A percentile compares a stretch with the other conserved stretches of the same genome.
Evolutionary conservation across 257 asterid genomes (phyloP).

Genomic region (Solanum sitiens): DNA sequence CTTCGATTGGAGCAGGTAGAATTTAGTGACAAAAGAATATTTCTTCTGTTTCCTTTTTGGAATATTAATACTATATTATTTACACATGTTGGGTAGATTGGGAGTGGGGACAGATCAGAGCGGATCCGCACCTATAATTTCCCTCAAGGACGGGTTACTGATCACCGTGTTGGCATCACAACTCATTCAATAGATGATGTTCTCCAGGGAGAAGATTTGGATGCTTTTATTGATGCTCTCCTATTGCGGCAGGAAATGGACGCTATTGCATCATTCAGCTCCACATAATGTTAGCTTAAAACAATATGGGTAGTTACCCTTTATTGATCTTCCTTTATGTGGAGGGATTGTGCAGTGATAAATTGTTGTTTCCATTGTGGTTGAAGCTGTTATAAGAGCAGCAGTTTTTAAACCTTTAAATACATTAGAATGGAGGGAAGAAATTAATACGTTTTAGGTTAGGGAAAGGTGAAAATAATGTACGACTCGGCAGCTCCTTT

Average conservation of each 20-base stretch:
- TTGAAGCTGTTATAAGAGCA: neutral
- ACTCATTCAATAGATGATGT: conserved; percentile 66
- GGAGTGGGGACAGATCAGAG: conserved; percentile 97
- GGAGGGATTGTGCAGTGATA: neutral
- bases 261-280: conserved; percentile 66
- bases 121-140: conserved; percentile 95
- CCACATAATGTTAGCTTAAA: conserved; percentile 4
- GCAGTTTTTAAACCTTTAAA: neutral
- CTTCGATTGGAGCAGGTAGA: conserved; percentile 79
- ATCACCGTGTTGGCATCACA: conserved; percentile 92
- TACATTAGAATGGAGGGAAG: neutral
- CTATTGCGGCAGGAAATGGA: conserved; percentile 86
- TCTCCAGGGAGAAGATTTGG: conserved; percentile 79
- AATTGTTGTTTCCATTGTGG: neutral
- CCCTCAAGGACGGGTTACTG: conserved; percentile 96
- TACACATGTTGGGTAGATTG: conserved; percentile 48
- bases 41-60: neutral
- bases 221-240: conserved; percentile 69
- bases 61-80: neutral
- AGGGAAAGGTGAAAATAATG: neutral
- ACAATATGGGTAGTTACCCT: neutral
- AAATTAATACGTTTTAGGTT: neutral
- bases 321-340: neutral
- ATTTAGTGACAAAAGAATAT: neutral
- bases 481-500: neutral